Evolutionary conservation across 2,329 filamentous ascomycete species (phyloP).

Genomic region (Trichoderma simmonsii): DNA sequence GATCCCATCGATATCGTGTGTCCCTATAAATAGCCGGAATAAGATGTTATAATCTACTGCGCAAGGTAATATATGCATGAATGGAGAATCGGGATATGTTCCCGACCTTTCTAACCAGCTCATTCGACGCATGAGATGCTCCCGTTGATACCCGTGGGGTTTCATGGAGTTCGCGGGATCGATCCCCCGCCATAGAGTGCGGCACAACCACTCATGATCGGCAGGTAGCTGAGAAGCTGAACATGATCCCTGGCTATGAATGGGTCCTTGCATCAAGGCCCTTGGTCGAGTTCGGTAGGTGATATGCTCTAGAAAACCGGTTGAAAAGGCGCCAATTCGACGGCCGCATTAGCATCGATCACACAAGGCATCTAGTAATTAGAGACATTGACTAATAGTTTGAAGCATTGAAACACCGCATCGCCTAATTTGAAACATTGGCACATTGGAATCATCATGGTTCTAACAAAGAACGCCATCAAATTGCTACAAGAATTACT

Average conservation of each 20-base stretch:
- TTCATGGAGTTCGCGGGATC: not conserved
- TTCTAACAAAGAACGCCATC: not conserved
- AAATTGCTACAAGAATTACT: not conserved
- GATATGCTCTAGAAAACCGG: not conserved
- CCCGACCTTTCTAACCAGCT: not conserved
- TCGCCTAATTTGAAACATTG: not conserved
- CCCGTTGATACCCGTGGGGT: not conserved
- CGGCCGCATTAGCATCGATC: not conserved
- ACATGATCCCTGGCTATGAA: not conserved
- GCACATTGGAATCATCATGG: not conserved
- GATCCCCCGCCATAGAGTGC: not conserved
- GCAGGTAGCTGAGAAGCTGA: not conserved
- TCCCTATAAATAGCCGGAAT: not conserved
- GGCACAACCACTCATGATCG: not conserved
- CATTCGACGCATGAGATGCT: not conserved
- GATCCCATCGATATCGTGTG: not conserved
- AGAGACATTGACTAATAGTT: not conserved
- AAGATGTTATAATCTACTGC: not conserved
- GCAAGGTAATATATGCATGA: not conserved
- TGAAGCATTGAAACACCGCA: not conserved
- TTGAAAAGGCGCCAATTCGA: not conserved
- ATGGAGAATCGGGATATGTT: not conserved
- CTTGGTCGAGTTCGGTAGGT: constrained; percentile 6
- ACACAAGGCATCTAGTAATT: not conserved
- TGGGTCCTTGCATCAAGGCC: not conserved